phyloP scores from a whole-genome alignment of 1,284 basidiomycete genomes.

The Microbotryum intermedium region DNA sequence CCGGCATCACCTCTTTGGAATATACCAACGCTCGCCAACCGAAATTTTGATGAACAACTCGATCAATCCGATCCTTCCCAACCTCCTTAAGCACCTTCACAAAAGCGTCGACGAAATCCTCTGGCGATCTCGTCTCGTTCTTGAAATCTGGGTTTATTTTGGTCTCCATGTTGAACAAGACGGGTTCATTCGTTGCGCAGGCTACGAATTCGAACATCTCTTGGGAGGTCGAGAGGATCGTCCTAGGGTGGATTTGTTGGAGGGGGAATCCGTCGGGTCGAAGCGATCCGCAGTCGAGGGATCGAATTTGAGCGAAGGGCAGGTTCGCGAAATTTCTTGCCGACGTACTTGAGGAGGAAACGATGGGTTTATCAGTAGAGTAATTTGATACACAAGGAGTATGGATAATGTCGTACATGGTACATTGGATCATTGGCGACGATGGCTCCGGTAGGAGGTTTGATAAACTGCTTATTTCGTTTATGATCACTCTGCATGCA shows the following conservation, averaged over 20 bases:
- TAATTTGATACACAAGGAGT: too few species aligned
- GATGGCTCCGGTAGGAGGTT: too few species aligned
- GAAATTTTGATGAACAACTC: constrained; percentile 38
- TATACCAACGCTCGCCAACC: constrained; percentile 36
- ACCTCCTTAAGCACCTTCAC: constrained; percentile 27
- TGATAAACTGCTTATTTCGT: too few species aligned
- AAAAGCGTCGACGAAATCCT: constrained; percentile 54
- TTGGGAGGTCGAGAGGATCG: constrained; percentile 59
- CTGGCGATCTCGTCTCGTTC: constrained; percentile 52
- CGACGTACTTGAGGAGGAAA: not conserved
- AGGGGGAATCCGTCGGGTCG: constrained; percentile 54
- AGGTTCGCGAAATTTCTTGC: constrained; percentile 56
- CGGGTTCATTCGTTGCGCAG: constrained; percentile 44
- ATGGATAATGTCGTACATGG: too few species aligned
- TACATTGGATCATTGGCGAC: too few species aligned
- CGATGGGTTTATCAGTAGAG: too few species aligned
- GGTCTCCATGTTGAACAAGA: constrained; percentile 69
- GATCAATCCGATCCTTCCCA: constrained; percentile 32
- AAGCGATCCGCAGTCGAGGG: constrained; percentile 66
- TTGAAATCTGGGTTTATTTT: constrained; percentile 57
- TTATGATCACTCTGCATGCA: too few species aligned
- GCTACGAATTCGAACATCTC: constrained; percentile 53
- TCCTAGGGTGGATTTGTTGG: constrained; percentile 51
- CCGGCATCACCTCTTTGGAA: constrained; percentile 34
- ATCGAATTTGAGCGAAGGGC: constrained; percentile 62